Evolutionary conservation across 1,284 basidiomycete genomes (phyloP).

Genomic region (Pascua guehoae): DNA sequence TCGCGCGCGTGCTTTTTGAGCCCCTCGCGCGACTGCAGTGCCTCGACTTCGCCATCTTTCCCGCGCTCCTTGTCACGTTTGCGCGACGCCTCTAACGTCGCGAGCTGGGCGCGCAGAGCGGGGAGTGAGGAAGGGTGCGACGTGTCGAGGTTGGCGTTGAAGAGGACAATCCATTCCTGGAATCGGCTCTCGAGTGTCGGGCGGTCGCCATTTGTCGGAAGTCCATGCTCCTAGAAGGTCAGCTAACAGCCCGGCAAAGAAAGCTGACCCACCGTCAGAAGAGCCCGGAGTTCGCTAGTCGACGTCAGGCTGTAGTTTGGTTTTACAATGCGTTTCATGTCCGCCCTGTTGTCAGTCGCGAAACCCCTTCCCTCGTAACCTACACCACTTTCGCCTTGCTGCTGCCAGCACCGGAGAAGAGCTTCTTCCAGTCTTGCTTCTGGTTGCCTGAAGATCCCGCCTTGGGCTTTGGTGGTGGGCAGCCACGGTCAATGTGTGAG

Average conservation of each 20-base stretch:
- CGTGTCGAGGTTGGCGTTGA: slow-evolving; percentile 48
- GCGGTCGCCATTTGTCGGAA: slow-evolving; percentile 42
- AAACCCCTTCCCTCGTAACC: slow-evolving; percentile 14
- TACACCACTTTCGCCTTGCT: slow-evolving; percentile 18
- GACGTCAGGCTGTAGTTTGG: slow-evolving; percentile 45
- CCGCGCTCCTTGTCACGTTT: slow-evolving; percentile 41
- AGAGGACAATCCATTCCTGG: slow-evolving; percentile 47
- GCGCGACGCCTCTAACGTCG: slow-evolving; percentile 28
- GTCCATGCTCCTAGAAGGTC: slow-evolving; percentile 31
- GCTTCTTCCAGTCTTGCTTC: slow-evolving; percentile 45
- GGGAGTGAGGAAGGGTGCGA: slow-evolving; percentile 40
- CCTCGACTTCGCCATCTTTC: slow-evolving; percentile 32
- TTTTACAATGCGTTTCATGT: slow-evolving; percentile 42
- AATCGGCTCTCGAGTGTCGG: slow-evolving; percentile 30
- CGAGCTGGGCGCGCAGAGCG: slow-evolving; percentile 37
- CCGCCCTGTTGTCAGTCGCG: slow-evolving; percentile 18
- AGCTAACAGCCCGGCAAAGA: background rate
- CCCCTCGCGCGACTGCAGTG: slow-evolving; percentile 34
- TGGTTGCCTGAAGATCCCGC: slow-evolving; percentile 27
- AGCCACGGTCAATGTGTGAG: slow-evolving; percentile 43
- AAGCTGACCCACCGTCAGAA: slow-evolving; percentile 28
- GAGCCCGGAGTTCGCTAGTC: slow-evolving; percentile 34
- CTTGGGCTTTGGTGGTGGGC: slow-evolving; percentile 33
- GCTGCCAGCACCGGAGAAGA: slow-evolving; percentile 37
- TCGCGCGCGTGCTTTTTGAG: slow-evolving; percentile 35